Conservation (phyloP, 805 yeast species). For the Metschnikowia chrysomelidarum region DNA sequence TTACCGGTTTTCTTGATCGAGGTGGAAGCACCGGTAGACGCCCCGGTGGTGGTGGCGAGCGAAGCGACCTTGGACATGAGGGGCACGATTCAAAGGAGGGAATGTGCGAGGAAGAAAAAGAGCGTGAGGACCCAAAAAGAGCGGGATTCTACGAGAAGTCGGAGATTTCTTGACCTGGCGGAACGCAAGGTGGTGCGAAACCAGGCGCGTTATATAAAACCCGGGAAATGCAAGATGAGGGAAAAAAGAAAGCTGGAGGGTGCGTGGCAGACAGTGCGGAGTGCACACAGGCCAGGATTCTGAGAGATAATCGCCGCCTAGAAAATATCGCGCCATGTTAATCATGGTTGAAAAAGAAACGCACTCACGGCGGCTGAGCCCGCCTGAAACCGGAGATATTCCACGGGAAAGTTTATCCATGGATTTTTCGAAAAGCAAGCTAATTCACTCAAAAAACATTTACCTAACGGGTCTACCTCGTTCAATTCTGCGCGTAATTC, state of each 20-base stretch:
- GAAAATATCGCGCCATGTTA: conserved; percentile 2
- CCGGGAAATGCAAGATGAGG: conserved; percentile 2
- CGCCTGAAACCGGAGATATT: background rate
- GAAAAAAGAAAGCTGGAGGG: conserved; percentile 1
- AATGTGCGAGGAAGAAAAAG: background rate
- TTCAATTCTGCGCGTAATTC: too few species aligned
- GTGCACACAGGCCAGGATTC: background rate
- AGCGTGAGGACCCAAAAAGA: background rate
- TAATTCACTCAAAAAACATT: too few species aligned
- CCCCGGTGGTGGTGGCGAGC: conserved; percentile 12
- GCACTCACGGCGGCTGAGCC: conserved; percentile 2
- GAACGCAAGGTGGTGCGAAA: conserved; percentile 1
- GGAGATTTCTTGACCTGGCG: conserved; percentile 1
- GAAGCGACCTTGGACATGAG: conserved; percentile 19
- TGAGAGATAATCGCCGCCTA: conserved; percentile 1
- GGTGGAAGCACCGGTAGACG: conserved; percentile 9
- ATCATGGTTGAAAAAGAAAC: background rate
- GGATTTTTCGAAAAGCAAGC: too few species aligned
- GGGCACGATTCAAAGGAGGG: background rate
- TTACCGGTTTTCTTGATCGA: conserved; percentile 38
- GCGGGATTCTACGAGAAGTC: background rate
- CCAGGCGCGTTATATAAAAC: background rate
- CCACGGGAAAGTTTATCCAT: too few species aligned
- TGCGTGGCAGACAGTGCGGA: background rate
- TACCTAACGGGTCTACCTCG: too few species aligned